Conservation (phyloP, 169 alveolate species). For the Plasmodium fragile region DNA sequence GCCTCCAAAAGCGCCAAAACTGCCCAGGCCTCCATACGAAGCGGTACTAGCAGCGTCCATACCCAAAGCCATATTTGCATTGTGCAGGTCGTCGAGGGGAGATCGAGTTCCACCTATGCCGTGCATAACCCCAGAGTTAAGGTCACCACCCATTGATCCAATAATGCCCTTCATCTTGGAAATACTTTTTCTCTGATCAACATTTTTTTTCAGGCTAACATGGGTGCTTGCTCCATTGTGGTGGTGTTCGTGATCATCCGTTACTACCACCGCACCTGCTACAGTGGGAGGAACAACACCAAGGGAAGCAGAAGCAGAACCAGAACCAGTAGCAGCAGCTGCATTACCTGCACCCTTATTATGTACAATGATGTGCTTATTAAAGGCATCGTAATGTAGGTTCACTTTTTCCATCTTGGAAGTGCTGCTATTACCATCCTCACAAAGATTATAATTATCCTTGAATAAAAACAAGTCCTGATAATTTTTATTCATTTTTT, state of each 20-base stretch:
- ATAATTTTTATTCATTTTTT: slow-evolving; percentile 40
- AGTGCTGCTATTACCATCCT: not conserved
- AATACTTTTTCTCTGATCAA: not conserved
- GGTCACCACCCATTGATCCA: not conserved
- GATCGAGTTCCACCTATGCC: not conserved
- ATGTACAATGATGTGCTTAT: slow-evolving; percentile 26
- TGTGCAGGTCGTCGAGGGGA: not conserved
- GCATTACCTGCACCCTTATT: slow-evolving; percentile 1
- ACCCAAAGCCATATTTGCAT: not conserved
- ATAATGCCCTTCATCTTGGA: not conserved
- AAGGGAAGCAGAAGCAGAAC: not conserved
- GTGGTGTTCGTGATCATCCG: not conserved
- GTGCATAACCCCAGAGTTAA: not conserved
- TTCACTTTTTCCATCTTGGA: slow-evolving; percentile 37
- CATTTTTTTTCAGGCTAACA: not conserved
- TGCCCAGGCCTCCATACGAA: not conserved
- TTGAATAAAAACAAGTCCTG: slow-evolving; percentile 60
- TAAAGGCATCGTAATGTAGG: slow-evolving; percentile 37
- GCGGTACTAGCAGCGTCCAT: not conserved
- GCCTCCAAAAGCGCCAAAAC: not conserved
- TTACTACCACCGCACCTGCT: not conserved
- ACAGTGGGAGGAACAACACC: not conserved
- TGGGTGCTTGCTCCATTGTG: not conserved
- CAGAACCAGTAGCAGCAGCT: not conserved
- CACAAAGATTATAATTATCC: slow-evolving; percentile 55